Conservation (phyloP, 2,329 filamentous ascomycete species). For the Biscogniauxia sp. region DNA sequence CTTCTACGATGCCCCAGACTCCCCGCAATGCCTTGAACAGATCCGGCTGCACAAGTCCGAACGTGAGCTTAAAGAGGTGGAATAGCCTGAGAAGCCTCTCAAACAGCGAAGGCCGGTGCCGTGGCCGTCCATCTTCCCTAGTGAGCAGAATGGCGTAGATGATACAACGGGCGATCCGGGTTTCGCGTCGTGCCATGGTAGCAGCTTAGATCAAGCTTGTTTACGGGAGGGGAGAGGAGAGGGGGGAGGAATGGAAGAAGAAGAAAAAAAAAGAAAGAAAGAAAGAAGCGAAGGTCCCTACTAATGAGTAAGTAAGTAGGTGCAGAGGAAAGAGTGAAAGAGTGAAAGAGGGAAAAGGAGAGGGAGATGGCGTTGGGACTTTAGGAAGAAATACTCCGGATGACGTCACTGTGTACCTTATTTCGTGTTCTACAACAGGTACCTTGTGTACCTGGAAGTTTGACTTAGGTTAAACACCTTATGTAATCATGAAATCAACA, state of each 20-base stretch:
- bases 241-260: too few species aligned
- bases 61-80: slow-evolving; percentile 34
- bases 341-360: too few species aligned
- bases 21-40: slow-evolving; percentile 44
- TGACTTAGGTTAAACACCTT: too few species aligned
- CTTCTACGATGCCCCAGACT: slow-evolving; percentile 52
- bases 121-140: slow-evolving; percentile 27
- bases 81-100: slow-evolving; percentile 43
- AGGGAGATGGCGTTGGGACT: too few species aligned
- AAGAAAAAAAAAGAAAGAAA: not conserved
- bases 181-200: slow-evolving; percentile 29
- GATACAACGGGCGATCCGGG: slow-evolving; percentile 40
- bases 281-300: too few species aligned
- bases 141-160: slow-evolving; percentile 35
- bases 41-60: slow-evolving; percentile 27
- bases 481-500: too few species aligned
- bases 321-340: not conserved
- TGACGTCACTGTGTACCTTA: not conserved
- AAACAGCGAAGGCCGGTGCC: slow-evolving; percentile 31
- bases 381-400: not conserved
- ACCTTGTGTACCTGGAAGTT: too few species aligned
- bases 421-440: too few species aligned
- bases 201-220: too few species aligned
- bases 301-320: not conserved
- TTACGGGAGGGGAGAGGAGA: too few species aligned